phyloP scores from a whole-genome alignment of 441 rosid genomes.

The Raphanus hybrid region DNA sequence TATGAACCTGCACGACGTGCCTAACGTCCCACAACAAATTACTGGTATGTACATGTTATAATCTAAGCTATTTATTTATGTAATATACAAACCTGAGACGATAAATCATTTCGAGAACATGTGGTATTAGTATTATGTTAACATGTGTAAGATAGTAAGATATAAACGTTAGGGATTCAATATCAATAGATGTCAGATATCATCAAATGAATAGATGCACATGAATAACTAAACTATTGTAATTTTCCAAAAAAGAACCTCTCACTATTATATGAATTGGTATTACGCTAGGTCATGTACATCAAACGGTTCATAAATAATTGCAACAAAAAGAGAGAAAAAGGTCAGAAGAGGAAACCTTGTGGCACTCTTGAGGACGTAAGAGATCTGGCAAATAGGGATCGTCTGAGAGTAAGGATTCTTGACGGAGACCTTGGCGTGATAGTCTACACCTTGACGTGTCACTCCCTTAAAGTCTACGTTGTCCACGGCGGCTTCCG shows the following conservation, averaged over 20 bases:
- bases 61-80: not conserved
- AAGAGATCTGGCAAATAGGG: slow-evolving; percentile 86
- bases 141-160: not conserved
- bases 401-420: slow-evolving; percentile 65
- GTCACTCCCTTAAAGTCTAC: slow-evolving; percentile 64
- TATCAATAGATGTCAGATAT: no score
- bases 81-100: not conserved
- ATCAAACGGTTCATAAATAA: not conserved
- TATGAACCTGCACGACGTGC: not conserved
- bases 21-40: not conserved
- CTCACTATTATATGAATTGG: no score
- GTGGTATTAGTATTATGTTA: not conserved
- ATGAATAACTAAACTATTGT: no score
- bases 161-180: not conserved
- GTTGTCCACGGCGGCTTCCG: slow-evolving; percentile 67
- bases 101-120: not conserved
- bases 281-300: no score
- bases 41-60: not conserved
- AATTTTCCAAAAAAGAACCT: no score
- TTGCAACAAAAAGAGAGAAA: not conserved
- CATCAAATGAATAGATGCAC: no score
- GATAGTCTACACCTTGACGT: slow-evolving; percentile 63
- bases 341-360: slow-evolving; percentile 47
- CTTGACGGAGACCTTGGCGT: slow-evolving; percentile 37
- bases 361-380: slow-evolving; percentile 70